phyloP scores from a whole-genome alignment of 2,329 filamentous ascomycete genomes.

The Chaetomium sp. region DNA sequence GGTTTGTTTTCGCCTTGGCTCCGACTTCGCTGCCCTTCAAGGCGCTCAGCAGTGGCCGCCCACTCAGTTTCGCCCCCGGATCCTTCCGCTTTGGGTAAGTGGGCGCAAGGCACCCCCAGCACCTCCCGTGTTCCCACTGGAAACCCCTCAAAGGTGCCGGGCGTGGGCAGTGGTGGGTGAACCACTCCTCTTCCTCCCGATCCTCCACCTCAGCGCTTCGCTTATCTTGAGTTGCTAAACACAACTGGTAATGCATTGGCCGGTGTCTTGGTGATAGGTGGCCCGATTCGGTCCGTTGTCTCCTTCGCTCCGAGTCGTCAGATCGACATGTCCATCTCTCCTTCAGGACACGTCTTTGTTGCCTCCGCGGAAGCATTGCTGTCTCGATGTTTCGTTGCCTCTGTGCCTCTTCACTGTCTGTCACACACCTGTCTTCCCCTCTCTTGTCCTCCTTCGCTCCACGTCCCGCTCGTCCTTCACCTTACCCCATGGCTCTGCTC shows the following conservation, averaged over 20 bases:
- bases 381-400: too few relatives aligned
- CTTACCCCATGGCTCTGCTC: too few relatives aligned
- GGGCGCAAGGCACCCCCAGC: conserved; percentile 4
- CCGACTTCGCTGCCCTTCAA: conserved; percentile 15
- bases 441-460: too few relatives aligned
- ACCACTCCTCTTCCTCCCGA: neutral
- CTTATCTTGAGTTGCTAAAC: conserved; percentile 17
- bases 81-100: conserved; percentile 14
- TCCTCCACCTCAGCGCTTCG: conserved; percentile 4
- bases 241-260: conserved; percentile 16
- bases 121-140: neutral
- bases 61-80: conserved; percentile 9
- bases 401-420: neutral
- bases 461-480: too few relatives aligned
- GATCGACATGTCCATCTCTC: neutral
- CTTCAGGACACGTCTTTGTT: neutral
- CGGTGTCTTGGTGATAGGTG: conserved; percentile 12
- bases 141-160: neutral
- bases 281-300: conserved; percentile 6
- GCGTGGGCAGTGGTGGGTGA: neutral
- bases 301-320: neutral
- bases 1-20: conserved; percentile 17
- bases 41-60: neutral
- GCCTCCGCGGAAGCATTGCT: too few relatives aligned
- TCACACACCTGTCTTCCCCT: neutral